Evolutionary conservation across 1,284 basidiomycete species (phyloP), one percentile per base, ranked within the genome.

Genomic region (Malassezia vespertilionis): DNA sequence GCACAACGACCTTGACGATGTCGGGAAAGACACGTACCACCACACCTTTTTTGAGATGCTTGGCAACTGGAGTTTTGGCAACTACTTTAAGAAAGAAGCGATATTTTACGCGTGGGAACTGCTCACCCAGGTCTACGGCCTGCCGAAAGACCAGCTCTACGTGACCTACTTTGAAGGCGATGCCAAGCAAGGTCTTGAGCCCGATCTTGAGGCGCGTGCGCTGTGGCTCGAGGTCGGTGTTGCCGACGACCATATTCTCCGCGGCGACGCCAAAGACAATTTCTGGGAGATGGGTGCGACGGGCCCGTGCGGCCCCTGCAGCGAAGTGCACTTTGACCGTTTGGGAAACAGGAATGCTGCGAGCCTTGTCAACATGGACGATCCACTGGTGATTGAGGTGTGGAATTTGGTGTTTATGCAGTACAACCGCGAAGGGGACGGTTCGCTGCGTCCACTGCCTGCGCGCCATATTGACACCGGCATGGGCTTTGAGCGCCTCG

Each of bases 331-430:
- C 74, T 93, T 81, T 67, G 91, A 97, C 73, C 82, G 90, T 35
- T 88, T 97, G 62, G 91, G 91, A 34, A 84, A 83, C 28, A 80
- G 91, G 42, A 86, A 96, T 65, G 91, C 89, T 34, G 79, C 89
- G 5, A 76, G 83, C 63, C 81, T 93, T 42, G 90, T 97, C 64
- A 95, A 96, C 73, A 78, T 82, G 64, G 88, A 96, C 71, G 89
- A 97, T 69, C 86, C 91, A 4, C 81, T 90, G 60, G 91, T 97
- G 5, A 78, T 97, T 52, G 93, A 97, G 74, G 90, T 97, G 63
- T 97, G 91, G 91, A 97, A 97, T 76, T 93, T 93, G 72, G 91
- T 97, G 48, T 97, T 96, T 73, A 96, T 97, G 68, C 89, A 95
- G 66, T 97, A 85, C 76, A 97, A 97, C 73, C 84, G 91, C 32